These are phyloP conservation scores for Fusarium proliferatum DNA, from an alignment of 2,329 filamentous ascomycete genomes.

Conservation along the genomic window DNA sequence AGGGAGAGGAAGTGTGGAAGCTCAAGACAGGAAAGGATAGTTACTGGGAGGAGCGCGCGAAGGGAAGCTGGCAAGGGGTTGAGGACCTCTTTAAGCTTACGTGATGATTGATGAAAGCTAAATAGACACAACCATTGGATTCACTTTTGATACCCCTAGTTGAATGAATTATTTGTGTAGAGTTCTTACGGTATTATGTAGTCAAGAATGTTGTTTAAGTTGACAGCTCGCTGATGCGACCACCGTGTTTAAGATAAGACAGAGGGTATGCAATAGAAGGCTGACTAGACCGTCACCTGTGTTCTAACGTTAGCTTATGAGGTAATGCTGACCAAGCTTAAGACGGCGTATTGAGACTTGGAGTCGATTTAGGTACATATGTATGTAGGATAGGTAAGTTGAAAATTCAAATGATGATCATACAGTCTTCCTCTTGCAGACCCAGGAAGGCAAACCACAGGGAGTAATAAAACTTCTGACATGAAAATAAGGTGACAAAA, in stretches of 20 bases:
- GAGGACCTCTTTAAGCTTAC: slow-evolving; percentile 60
- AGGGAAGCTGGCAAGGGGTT: slow-evolving; percentile 72
- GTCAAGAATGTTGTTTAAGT: background rate
- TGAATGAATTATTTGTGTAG: background rate
- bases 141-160: slow-evolving; percentile 26
- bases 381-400: background rate
- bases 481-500: background rate
- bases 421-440: background rate
- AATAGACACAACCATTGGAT: slow-evolving; percentile 25
- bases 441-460: background rate
- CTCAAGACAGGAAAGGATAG: slow-evolving; percentile 84
- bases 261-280: slow-evolving; percentile 1
- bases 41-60: slow-evolving; percentile 90
- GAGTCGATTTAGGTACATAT: background rate
- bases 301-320: background rate
- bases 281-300: background rate
- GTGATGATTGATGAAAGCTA: slow-evolving; percentile 31
- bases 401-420: slow-evolving; percentile 4
- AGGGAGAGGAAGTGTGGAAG: slow-evolving; percentile 77
- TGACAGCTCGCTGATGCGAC: background rate
- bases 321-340: background rate
- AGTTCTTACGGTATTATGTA: background rate
- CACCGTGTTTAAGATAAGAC: background rate
- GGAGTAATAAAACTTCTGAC: background rate
- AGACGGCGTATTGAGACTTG: background rate